A percentile compares a stretch with the other conserved stretches of the same genome.
phyloP scores from a whole-genome alignment of 768 basidiomycete species.

The Auriscalpium orientale region DNA sequence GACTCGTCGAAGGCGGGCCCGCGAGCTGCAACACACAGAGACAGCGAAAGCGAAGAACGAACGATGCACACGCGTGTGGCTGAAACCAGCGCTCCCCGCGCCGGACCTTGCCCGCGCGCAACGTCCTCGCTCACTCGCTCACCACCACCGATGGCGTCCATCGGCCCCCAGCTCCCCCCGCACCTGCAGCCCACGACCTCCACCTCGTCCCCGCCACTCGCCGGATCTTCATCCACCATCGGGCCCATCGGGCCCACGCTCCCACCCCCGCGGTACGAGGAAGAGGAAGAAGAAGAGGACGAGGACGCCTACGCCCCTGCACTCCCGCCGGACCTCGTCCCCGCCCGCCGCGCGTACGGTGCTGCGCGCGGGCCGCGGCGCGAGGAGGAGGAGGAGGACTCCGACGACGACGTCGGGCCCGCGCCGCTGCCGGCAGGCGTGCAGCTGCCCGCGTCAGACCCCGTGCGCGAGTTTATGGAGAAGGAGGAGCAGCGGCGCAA shows the following conservation, averaged over 20 bases:
- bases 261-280: constrained; percentile 13
- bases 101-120: not conserved
- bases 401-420: constrained; percentile 80
- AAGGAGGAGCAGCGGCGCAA: constrained; percentile 72
- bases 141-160: constrained; percentile 8
- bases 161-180: constrained; percentile 22
- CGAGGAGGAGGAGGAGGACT: constrained; percentile 34
- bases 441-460: constrained; percentile 41
- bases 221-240: not conserved
- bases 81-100: not conserved
- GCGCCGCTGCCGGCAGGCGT: constrained; percentile 53
- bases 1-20: too few species aligned
- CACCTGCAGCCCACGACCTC: constrained; percentile 5
- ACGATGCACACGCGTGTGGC: not conserved
- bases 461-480: constrained; percentile 77
- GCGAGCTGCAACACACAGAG: too few species aligned
- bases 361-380: constrained; percentile 42
- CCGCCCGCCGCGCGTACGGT: constrained; percentile 40
- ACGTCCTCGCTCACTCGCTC: not conserved
- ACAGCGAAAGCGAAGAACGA: too few species aligned
- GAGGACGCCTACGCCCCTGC: constrained; percentile 69
- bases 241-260: constrained; percentile 15
- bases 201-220: not conserved
- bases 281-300: constrained; percentile 41
- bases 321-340: constrained; percentile 64